Base-by-base conservation (phyloP, 176 grass and related monocot genomes). In the Avena atlantica region DNA sequence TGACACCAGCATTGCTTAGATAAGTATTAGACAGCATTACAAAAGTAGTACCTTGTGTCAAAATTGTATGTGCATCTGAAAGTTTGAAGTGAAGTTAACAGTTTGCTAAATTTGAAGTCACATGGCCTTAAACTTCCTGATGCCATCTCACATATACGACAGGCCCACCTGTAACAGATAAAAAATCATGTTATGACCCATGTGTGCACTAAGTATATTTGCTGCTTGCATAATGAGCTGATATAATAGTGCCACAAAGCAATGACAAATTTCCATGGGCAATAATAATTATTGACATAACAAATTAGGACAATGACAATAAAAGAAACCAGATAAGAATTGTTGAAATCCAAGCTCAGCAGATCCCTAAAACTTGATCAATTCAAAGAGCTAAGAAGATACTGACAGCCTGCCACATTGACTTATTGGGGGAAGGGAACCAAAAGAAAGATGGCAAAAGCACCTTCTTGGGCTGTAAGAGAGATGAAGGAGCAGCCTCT, bases 31-130 rank as follows among this genome's bases (percentile, higher is more conserved):
- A 34, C 55, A 80, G 76, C 16, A 80, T 34, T 53, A 9, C 13
- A 31, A 47, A 70, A 25, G 27, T 15, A 60, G 36, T 92, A 98
- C 96, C 96, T 94, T 78, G 89, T 85, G 74, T 96, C 88, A 91
- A 98, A 98, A 88, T 91, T 96, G 68, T 95, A 98, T 74, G 78
- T 90, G 88, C 96, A 98, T 92, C 85, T 96, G 83, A 94, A 98
- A 85, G 90, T 93, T 88, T 96, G 93, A 91, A 98, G 89, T 60
- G 88, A 95, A 86, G 78, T 31, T 79, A 98, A 84, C 31, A 98
- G 16, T 78, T 94, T 98, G 78, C 92, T 87, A 72, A 85, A 74
- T 86, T 94, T 98, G 65, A 96, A 91, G 67, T 98, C 96, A 80
- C 93, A 95, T n/a, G 93, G 96, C 23, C 82, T 87, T 74, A 95